Evolutionary conservation across 192 early-diverging fungal species (phyloP).

Genomic region (Dissophora globulifera): DNA sequence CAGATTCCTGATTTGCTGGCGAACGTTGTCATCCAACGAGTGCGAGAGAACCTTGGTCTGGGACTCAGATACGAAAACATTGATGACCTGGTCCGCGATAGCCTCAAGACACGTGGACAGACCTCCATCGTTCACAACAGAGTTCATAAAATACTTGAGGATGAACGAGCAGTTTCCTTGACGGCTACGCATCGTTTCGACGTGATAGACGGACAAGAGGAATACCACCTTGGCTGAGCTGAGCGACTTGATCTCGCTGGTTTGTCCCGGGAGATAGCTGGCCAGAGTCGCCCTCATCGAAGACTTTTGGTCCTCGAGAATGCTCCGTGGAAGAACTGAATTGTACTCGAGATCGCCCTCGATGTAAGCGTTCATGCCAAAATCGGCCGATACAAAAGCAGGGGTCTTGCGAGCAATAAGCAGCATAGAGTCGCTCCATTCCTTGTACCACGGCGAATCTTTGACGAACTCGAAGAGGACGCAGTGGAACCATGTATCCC

Average conservation of each 20-base stretch:
- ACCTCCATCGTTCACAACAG: constrained; percentile 81
- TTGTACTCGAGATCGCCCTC: constrained; percentile 90
- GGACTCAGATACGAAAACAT: constrained; percentile 63
- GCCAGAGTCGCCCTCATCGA: constrained; percentile 67
- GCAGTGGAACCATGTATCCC: constrained; percentile 93
- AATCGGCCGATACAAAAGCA: constrained; percentile 73
- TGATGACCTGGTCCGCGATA: constrained; percentile 75
- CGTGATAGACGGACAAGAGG: constrained; percentile 83
- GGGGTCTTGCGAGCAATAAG: constrained; percentile 89
- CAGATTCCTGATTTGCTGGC: constrained; percentile 68
- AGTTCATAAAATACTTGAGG: constrained; percentile 86
- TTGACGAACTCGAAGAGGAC: constrained; percentile 81
- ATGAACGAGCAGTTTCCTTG: constrained; percentile 77
- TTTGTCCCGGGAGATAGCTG: constrained; percentile 64
- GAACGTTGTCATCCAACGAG: constrained; percentile 61
- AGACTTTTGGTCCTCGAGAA: constrained; percentile 59
- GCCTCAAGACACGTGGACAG: constrained; percentile 79
- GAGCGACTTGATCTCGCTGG: constrained; percentile 65
- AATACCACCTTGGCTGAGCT: constrained; percentile 83
- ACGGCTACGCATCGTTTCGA: constrained; percentile 82
- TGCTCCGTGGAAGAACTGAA: constrained; percentile 73
- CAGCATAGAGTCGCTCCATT: constrained; percentile 76
- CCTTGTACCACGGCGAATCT: constrained; percentile 77
- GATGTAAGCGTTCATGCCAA: constrained; percentile 74
- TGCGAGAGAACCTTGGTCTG: constrained; percentile 60